Base-by-base conservation (phyloP, 202 grass and related monocot genomes). In the Panicum hallii region DNA sequence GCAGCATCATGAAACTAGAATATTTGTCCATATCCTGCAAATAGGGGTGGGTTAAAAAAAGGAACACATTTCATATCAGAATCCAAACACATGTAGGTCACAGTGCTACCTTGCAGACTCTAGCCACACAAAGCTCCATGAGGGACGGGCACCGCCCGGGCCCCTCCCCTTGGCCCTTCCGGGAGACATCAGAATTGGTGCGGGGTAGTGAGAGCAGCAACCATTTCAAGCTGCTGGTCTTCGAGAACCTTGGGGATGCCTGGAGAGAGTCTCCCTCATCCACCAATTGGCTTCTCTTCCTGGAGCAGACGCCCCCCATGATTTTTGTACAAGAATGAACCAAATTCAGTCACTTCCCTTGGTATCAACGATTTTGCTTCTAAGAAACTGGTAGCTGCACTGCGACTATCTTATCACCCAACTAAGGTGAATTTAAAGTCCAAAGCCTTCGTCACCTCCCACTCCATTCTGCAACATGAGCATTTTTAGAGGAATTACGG, bases 271-370 rank as follows among this genome's bases (percentile, higher is more conserved):
- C 88, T n/a, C 60, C 88, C 50, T 92, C 96, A 14, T 94, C 90
- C 73, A 90, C 80, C 66, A 93, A 85, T 23, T 94, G 93, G 83
- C 90, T 88, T 64, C 88, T 94, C 86, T 99, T 99, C 83, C 93
- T 92, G 0, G 96, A 99, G 85, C 93, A 99, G 76, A 91, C 91
- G 70, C 91, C 93, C 46, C 96, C 96, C 96, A 99, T 96, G 77
- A 50, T 70, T 9, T 12, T 74, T 15, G 63, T 13, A 44, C 47
- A 69, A 75, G 36, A 47, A 3, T 6, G 64, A 71, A 54, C 70
- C 42, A 34, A 75, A 47, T 86, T 9, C 63, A 75, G 47, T 47
- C 77, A 67, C 61, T 79, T 50, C 38, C 45, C n/a, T 43, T 57
- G 15, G 40, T 46, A 70, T 60, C 14, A 20, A 79, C 50, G 16